Percentiles rank a stretch among this genome's conserved stretches.
Conservation (phyloP, 1,284 basidiomycete species). For the Schizophyllum commune region DNA sequence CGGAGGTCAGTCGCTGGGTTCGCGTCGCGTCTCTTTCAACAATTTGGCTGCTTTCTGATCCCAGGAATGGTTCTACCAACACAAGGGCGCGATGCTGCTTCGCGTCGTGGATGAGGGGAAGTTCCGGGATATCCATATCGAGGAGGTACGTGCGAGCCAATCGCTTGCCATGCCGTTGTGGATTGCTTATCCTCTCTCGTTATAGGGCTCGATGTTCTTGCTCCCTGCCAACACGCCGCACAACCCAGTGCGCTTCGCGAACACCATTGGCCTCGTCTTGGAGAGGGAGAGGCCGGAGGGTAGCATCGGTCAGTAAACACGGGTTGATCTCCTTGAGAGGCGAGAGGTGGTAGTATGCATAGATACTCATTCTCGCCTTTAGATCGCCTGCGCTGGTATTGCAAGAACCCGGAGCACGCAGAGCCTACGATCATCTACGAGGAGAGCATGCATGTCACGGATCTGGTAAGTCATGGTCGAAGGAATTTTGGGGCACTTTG, state of each 20-base stretch:
- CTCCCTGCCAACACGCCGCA: slow-evolving; percentile 84
- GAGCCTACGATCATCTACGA: slow-evolving; percentile 82
- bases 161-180: slow-evolving; percentile 61
- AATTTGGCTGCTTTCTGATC: too few species aligned
- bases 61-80: slow-evolving; percentile 98
- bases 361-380: neutral
- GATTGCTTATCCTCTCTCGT: neutral
- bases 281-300: slow-evolving; percentile 78
- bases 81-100: slow-evolving; percentile 86
- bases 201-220: neutral
- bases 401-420: slow-evolving; percentile 59
- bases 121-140: slow-evolving; percentile 84
- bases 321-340: slow-evolving; percentile 5
- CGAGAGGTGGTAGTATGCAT: neutral
- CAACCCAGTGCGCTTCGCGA: slow-evolving; percentile 84
- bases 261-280: slow-evolving; percentile 93
- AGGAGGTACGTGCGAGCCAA: slow-evolving; percentile 95
- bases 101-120: slow-evolving; percentile 82
- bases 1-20: slow-evolving; percentile 5
- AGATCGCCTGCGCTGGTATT: slow-evolving; percentile 96
- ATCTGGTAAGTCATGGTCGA: slow-evolving; percentile 36
- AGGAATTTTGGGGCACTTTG: too few species aligned
- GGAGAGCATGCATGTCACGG: slow-evolving; percentile 82
- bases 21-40: too few species aligned
- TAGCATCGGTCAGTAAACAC: slow-evolving; percentile 40